Percentiles rank a stretch among this genome's conserved stretches.
Conservation (phyloP, 192 early-diverging fungal genomes). For the Allomyces arbusculus region DNA sequence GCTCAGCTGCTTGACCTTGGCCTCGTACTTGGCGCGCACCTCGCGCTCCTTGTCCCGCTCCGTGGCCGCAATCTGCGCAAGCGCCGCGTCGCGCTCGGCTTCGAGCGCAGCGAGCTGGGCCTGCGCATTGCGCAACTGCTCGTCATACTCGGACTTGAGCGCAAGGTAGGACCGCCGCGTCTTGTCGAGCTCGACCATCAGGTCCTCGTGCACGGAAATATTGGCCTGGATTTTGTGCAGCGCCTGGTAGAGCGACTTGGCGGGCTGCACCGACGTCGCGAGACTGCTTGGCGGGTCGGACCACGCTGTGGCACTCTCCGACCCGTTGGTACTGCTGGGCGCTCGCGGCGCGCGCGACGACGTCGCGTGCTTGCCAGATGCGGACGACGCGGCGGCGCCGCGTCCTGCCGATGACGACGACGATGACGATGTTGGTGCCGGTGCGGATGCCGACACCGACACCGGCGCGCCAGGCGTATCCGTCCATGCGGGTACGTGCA, state of each 20-base stretch:
- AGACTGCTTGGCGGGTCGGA: no score
- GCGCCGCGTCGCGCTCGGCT: constrained; percentile 39
- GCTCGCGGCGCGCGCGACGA: no score
- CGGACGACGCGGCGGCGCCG: no score
- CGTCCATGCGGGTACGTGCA: no score
- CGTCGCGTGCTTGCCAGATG: no score
- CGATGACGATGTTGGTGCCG: no score
- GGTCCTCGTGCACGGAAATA: constrained; percentile 34
- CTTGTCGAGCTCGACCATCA: constrained; percentile 30
- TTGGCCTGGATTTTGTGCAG: constrained; percentile 36
- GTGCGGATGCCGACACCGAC: no score
- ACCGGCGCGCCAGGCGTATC: no score
- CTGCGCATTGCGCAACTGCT: constrained; percentile 38
- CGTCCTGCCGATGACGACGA: no score
- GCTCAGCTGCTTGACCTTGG: constrained; percentile 32
- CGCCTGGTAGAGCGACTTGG: constrained; percentile 12
- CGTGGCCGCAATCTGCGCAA: constrained; percentile 27
- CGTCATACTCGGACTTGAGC: constrained; percentile 44
- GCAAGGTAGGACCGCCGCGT: constrained; percentile 28
- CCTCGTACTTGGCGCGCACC: constrained; percentile 18
- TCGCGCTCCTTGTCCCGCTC: constrained; percentile 18
- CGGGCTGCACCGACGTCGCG: no score
- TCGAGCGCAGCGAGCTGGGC: constrained; percentile 30
- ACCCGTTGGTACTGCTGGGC: no score
- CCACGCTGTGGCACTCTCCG: no score